Evolutionary conservation across 2,329 filamentous ascomycete species (phyloP).

Genomic region (Claviceps spartinae): DNA sequence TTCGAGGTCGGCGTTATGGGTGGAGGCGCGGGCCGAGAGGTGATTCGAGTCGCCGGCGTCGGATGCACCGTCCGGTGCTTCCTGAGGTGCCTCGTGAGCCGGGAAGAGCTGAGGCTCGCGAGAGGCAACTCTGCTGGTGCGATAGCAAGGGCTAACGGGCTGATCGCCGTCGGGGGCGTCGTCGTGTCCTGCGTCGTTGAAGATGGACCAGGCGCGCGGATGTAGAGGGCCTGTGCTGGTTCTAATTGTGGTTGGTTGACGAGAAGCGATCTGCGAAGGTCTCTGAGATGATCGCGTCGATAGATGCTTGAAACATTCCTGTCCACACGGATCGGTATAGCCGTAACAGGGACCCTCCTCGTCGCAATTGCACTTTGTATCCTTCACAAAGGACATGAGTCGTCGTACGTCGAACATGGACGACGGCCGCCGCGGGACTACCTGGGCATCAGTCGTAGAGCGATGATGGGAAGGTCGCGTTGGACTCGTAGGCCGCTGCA

Average conservation of each 20-base stretch:
- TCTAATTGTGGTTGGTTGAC: constrained; percentile 25
- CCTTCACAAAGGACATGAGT: constrained; percentile 51
- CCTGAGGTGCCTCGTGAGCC: constrained; percentile 10
- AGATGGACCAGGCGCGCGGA: constrained; percentile 13
- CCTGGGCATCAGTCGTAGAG: constrained; percentile 16
- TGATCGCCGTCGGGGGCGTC: constrained; percentile 14
- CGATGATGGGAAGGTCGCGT: constrained; percentile 13
- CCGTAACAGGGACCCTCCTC: constrained; percentile 48
- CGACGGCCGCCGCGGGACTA: constrained; percentile 34
- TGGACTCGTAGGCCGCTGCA: constrained; percentile 10
- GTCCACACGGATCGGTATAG: constrained; percentile 51
- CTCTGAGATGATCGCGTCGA: constrained; percentile 20
- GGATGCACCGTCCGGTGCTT: neutral
- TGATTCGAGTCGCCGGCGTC: constrained; percentile 10
- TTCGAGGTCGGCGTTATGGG: constrained; percentile 30
- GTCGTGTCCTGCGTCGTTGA: constrained; percentile 15
- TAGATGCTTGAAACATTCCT: constrained; percentile 51
- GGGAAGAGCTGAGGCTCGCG: constrained; percentile 21
- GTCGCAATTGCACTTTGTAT: constrained; percentile 50
- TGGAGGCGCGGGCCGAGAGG: constrained; percentile 14
- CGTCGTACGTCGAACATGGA: constrained; percentile 37
- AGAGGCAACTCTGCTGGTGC: constrained; percentile 25
- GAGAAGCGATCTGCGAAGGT: constrained; percentile 13
- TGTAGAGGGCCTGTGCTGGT: constrained; percentile 26
- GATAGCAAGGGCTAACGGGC: constrained; percentile 20